Percentiles rank a stretch among this genome's conserved stretches.
Conservation (phyloP, 306 rosid species). For the Acmispon strigosus region DNA sequence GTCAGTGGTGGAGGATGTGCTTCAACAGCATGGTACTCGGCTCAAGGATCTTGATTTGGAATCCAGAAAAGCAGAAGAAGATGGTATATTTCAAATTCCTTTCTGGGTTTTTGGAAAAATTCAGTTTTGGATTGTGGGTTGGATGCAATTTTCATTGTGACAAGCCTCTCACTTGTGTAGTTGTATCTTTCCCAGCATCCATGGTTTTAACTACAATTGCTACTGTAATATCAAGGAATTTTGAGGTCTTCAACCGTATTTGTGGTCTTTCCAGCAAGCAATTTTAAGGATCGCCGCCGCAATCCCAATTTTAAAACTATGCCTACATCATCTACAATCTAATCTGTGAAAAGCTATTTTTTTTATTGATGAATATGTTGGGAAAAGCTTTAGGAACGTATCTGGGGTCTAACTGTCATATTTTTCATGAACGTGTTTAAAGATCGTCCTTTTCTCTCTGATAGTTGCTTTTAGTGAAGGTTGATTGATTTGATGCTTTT, state of each 20-base stretch:
- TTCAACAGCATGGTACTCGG: slow-evolving; percentile 79
- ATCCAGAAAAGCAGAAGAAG: slow-evolving; percentile 89
- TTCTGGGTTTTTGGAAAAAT: not conserved
- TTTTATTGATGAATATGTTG: not conserved
- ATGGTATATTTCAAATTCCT: slow-evolving; percentile 39
- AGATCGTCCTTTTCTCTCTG: slow-evolving; percentile 1
- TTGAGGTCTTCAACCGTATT: no score
- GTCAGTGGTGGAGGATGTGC: slow-evolving; percentile 87
- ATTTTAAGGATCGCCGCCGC: no score
- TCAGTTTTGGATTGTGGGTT: not conserved
- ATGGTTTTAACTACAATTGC: no score
- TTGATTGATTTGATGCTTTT: not conserved
- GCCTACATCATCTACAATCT: no score
- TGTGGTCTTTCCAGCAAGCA: no score
- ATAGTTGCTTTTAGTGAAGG: not conserved
- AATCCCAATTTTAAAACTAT: no score
- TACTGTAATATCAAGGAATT: no score
- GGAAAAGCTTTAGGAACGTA: not conserved
- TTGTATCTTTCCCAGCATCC: not conserved
- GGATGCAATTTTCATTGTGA: not conserved
- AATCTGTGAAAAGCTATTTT: not conserved
- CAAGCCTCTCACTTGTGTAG: not conserved
- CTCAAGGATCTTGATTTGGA: slow-evolving; percentile 79
- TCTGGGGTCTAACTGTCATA: not conserved
- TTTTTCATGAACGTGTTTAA: not conserved